phyloP scores from a whole-genome alignment of 228 moss, liverwort and hornwort genomes.

The Sphagnum fallax region DNA sequence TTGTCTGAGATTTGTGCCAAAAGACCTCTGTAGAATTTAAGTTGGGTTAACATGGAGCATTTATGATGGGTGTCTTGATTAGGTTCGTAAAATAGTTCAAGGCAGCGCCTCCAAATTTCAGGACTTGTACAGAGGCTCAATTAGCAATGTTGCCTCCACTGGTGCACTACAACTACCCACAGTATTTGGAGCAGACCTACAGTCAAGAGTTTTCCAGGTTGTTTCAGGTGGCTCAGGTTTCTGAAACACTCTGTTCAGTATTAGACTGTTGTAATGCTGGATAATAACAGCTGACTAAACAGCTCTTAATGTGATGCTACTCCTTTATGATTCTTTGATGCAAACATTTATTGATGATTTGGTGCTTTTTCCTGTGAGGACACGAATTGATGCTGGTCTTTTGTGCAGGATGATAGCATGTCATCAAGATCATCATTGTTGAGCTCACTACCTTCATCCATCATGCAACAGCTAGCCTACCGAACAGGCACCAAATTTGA shows the following conservation, averaged over 20 bases:
- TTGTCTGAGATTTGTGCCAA: neutral
- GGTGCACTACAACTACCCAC: slow-evolving; percentile 55
- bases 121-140: slow-evolving; percentile 53
- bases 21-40: neutral
- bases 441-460: slow-evolving; percentile 67
- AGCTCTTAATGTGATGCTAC: neutral
- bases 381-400: slow-evolving; percentile 8
- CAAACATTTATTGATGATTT: neutral
- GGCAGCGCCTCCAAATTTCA: slow-evolving; percentile 71
- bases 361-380: neutral
- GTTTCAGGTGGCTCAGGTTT: neutral
- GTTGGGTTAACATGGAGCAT: too few species aligned
- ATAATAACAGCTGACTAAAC: neutral
- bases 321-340: neutral
- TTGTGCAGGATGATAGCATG: slow-evolving; percentile 47
- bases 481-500: slow-evolving; percentile 55
- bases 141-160: slow-evolving; percentile 40
- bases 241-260: neutral
- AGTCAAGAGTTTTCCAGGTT: slow-evolving; percentile 69
- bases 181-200: slow-evolving; percentile 36
- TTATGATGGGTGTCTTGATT: neutral
- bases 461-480: slow-evolving; percentile 55
- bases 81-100: slow-evolving; percentile 90
- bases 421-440: slow-evolving; percentile 44
- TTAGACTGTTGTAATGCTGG: neutral